These are phyloP conservation scores for Aspergillus neotritici DNA, from an alignment of 2,329 filamentous ascomycete genomes.

Conservation along the genomic window DNA sequence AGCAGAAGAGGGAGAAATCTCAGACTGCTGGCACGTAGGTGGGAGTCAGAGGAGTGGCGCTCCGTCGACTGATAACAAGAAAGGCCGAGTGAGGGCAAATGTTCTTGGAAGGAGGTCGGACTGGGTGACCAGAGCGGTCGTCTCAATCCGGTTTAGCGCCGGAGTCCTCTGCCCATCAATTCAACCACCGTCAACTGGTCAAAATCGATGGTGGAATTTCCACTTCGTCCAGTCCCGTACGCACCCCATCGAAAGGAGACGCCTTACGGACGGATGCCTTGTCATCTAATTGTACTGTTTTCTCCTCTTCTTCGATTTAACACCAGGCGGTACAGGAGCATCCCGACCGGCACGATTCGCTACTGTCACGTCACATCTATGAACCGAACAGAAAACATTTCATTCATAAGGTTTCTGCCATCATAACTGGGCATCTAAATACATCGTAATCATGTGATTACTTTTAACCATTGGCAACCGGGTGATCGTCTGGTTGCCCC, in stretches of 20 bases:
- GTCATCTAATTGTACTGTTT: no score
- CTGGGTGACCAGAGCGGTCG: conserved; percentile 1
- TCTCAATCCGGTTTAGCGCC: conserved; percentile 14
- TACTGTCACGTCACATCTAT: no score
- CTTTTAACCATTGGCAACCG: conserved; percentile 5
- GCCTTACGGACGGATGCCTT: no score
- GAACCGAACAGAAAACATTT: conserved; percentile 6
- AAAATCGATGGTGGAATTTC: no score
- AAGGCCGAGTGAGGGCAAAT: conserved; percentile 2
- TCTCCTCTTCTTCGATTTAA: no score
- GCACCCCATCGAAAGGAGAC: no score
- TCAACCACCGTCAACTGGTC: not conserved
- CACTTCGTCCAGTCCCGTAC: no score
- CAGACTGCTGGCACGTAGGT: conserved; percentile 8
- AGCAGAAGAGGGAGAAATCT: conserved; percentile 8
- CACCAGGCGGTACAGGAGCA: no score
- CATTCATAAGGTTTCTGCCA: conserved; percentile 8
- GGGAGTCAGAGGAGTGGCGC: conserved; percentile 7
- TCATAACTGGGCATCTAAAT: conserved; percentile 17
- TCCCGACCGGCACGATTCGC: no score
- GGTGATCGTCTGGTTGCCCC: conserved; percentile 8
- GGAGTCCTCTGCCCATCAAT: not conserved
- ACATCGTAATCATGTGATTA: conserved; percentile 12
- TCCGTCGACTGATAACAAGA: conserved; percentile 8
- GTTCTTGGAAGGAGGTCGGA: conserved; percentile 6